Evolutionary conservation across 331 rosid species (phyloP).

Genomic region (Ulmus americana): DNA sequence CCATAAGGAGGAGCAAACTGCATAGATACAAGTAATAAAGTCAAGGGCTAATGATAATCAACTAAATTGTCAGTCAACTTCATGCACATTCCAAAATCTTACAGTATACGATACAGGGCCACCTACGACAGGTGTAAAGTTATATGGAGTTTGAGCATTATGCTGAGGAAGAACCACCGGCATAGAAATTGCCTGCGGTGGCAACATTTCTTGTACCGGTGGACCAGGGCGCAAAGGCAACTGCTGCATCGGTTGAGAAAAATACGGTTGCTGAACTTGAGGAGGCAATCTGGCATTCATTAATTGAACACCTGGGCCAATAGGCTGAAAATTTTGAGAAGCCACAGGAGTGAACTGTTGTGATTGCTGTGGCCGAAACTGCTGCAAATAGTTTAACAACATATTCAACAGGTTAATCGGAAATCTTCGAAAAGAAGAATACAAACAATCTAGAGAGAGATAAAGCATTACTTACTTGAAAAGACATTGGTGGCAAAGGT

Average conservation of each 20-base stretch:
- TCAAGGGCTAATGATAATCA: slow-evolving; percentile 14
- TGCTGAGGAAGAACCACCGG: slow-evolving; percentile 44
- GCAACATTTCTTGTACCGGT: slow-evolving; percentile 43
- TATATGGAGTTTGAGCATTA: slow-evolving; percentile 56
- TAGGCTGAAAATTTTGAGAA: slow-evolving; percentile 66
- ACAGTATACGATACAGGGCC: slow-evolving; percentile 72
- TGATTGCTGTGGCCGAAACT: slow-evolving; percentile 67
- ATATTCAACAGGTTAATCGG: too few relatives aligned
- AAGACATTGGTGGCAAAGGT: slow-evolving; percentile 55
- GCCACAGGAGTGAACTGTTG: slow-evolving; percentile 66
- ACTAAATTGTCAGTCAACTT: slow-evolving; percentile 3
- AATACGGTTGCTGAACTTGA: slow-evolving; percentile 54
- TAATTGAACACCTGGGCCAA: slow-evolving; percentile 61
- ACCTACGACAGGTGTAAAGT: slow-evolving; percentile 50
- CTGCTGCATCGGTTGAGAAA: slow-evolving; percentile 60
- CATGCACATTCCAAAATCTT: slow-evolving; percentile 27
- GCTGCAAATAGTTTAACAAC: slow-evolving; percentile 27
- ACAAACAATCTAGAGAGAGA: slow-evolving; percentile 7
- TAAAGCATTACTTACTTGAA: slow-evolving; percentile 52
- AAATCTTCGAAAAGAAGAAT: not conserved
- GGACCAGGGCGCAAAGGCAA: slow-evolving; percentile 60
- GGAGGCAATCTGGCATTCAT: slow-evolving; percentile 71
- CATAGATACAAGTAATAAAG: slow-evolving; percentile 24
- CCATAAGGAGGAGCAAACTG: slow-evolving; percentile 67
- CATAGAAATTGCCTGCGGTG: slow-evolving; percentile 54